Percentiles rank a stretch among this genome's conserved stretches.
Conservation (phyloP, 768 basidiomycete genomes). For the Coprinopsis strossmayeri region DNA sequence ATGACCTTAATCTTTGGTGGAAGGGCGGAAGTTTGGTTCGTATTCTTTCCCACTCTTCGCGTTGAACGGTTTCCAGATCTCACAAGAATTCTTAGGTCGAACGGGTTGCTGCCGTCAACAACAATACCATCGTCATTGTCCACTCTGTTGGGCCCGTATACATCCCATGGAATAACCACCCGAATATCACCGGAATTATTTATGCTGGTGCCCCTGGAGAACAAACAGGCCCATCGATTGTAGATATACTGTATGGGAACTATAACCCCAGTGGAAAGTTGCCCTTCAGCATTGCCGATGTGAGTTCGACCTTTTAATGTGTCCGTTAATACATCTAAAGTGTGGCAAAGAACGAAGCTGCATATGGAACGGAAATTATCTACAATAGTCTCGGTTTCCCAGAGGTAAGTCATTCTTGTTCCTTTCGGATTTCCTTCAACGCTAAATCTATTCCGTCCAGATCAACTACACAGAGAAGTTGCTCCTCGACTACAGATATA, state of each 20-base stretch:
- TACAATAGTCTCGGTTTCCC: constrained; percentile 36
- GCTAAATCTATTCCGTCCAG: constrained; percentile 18
- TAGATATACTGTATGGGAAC: constrained; percentile 70
- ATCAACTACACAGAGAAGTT: constrained; percentile 64
- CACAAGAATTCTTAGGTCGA: constrained; percentile 34
- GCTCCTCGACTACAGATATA: constrained; percentile 64
- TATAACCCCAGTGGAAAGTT: constrained; percentile 71
- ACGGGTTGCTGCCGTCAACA: constrained; percentile 58
- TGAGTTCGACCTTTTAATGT: too few species aligned
- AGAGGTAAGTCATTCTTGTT: constrained; percentile 18
- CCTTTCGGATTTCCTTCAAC: constrained; percentile 12
- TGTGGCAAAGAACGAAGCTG: constrained; percentile 29
- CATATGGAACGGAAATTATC: constrained; percentile 38
- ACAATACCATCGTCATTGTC: constrained; percentile 75
- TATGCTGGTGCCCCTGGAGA: constrained; percentile 57
- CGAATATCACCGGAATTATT: constrained; percentile 64
- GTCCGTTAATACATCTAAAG: too few species aligned
- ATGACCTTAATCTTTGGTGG: constrained; percentile 54
- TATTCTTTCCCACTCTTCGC: background rate
- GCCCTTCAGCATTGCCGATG: constrained; percentile 72
- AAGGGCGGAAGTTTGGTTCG: constrained; percentile 42
- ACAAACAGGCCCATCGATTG: constrained; percentile 72
- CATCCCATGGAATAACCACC: constrained; percentile 70
- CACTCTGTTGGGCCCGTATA: constrained; percentile 72
- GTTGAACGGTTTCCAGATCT: constrained; percentile 8